Evolutionary conservation across 208 protist species (phyloP), one percentile per base, ranked within the genome.

Genomic region (Wallacemonas sp.): DNA sequence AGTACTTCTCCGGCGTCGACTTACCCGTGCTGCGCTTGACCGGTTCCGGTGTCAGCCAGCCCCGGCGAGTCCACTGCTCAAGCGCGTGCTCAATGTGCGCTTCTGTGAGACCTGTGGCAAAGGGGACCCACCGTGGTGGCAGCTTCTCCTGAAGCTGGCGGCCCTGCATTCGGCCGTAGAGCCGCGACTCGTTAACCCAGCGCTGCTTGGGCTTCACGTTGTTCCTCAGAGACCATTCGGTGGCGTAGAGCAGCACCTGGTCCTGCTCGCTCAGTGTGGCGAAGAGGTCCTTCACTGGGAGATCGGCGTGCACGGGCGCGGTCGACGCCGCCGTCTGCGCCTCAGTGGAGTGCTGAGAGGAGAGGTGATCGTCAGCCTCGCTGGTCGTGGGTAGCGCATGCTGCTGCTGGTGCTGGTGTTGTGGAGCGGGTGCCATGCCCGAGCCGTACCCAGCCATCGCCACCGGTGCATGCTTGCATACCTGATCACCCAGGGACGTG

Each of bases 71-170:
- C 44, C 44, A 49, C 44, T 26, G 44, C 16, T 49, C 7, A 5
- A 49, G 44, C 12, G n/a, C 20, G 20, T 49, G 44, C 44, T 49
- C 44, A 49, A 49, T 49, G 44, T 49, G 7, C 7, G 44, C 44
- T 18, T 1, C 20, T 5, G 44, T 49, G 0, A 0, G 7, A 5
- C 12, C 16, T 5, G 7, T 5, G 16, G 44, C 20, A 16, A 49
- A 22, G 44, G 44, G 16, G 11, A 25, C 10, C 18, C 7, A 16
- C 7, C 11, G 11, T 18, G 44, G 44, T 49, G 44, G 44, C 20
- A 49, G 44, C 12, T 7, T 49, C 20, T 5, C 16, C 18, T 23
- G 44, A 18, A 49, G n/a, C 20, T 49, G 7, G 18, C 7, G 11
- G 20, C 44, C n/a, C 12, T 22, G 16, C 20, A 25, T 5, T 16